Percentiles rank a stretch among this genome's conserved stretches.
Conservation (phyloP, 345 rosid genomes). For the Carallia brachiata region DNA sequence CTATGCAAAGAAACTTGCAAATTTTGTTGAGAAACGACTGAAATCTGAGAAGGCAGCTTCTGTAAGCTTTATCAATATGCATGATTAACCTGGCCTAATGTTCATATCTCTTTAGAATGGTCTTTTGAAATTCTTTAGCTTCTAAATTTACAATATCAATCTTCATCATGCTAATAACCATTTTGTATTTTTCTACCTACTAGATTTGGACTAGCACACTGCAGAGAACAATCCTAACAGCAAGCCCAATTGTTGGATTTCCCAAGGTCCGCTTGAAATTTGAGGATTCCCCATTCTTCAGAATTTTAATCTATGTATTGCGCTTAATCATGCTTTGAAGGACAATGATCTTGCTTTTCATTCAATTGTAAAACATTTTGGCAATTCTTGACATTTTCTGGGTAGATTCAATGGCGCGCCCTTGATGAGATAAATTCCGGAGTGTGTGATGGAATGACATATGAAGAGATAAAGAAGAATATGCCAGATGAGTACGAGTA, state of each 20-base stretch:
- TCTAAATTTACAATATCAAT: not conserved
- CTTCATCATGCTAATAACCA: constrained; percentile 1
- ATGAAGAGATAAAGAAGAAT: constrained; percentile 85
- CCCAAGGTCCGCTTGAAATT: constrained; percentile 68
- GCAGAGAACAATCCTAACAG: constrained; percentile 85
- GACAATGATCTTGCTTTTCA: not conserved
- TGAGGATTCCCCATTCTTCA: not conserved
- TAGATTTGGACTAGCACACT: constrained; percentile 99
- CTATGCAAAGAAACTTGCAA: constrained; percentile 80
- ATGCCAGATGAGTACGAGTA: constrained; percentile 99
- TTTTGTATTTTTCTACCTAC: constrained; percentile 1
- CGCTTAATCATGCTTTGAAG: constrained; percentile 1
- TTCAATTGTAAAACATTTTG: not conserved
- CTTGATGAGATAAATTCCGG: constrained; percentile 99
- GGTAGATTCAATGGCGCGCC: constrained; percentile 99
- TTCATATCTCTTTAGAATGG: not conserved
- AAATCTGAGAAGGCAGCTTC: constrained; percentile 97
- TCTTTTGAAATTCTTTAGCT: too few relatives aligned
- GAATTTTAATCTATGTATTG: constrained; percentile 7
- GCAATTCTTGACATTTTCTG: constrained; percentile 7
- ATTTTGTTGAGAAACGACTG: constrained; percentile 88
- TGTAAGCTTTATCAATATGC: constrained; percentile 48
- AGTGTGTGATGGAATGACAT: constrained; percentile 99
- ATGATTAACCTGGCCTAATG: not conserved
- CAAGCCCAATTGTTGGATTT: constrained; percentile 81